Evolutionary conservation across 192 early-diverging fungal genomes (phyloP).

Genomic region (Coemansia sp.): DNA sequence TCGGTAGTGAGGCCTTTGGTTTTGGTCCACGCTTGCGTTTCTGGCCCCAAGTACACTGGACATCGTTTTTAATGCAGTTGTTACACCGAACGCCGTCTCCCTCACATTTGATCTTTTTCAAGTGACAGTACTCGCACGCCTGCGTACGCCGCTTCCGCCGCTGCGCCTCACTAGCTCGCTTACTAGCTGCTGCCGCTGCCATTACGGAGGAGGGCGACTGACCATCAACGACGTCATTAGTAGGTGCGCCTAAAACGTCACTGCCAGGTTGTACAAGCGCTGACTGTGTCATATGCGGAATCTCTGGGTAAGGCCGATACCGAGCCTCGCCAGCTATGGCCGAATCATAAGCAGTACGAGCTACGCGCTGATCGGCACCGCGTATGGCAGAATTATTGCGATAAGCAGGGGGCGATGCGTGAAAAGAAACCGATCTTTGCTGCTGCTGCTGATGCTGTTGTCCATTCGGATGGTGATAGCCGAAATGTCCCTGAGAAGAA

Average conservation of each 20-base stretch:
- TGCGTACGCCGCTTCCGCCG: conserved; percentile 51
- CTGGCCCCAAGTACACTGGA: conserved; percentile 50
- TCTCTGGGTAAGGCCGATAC: conserved; percentile 54
- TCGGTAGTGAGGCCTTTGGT: conserved; percentile 23
- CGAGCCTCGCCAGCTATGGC: conserved; percentile 21
- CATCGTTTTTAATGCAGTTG: conserved; percentile 55
- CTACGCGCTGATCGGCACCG: conserved; percentile 12
- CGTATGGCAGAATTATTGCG: not conserved
- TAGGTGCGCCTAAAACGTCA: not conserved
- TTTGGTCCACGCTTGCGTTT: conserved; percentile 58
- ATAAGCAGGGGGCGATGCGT: not conserved
- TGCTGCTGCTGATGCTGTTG: not conserved
- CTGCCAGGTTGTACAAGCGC: conserved; percentile 12
- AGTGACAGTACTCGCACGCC: conserved; percentile 56
- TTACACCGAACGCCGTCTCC: conserved; percentile 47
- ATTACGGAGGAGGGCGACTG: not conserved
- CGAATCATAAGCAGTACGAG: conserved; percentile 14
- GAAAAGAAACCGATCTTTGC: conserved; percentile 1
- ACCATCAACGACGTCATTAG: not conserved
- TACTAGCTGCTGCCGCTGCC: not conserved
- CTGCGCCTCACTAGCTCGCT: conserved; percentile 3
- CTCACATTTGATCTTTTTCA: conserved; percentile 56
- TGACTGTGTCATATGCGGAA: conserved; percentile 8
- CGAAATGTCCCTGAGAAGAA: not conserved
- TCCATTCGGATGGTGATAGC: not conserved